These are phyloP conservation scores for Amborella trichopoda DNA, from an alignment of 164 flowering plant genomes.

Conservation along the genomic window DNA sequence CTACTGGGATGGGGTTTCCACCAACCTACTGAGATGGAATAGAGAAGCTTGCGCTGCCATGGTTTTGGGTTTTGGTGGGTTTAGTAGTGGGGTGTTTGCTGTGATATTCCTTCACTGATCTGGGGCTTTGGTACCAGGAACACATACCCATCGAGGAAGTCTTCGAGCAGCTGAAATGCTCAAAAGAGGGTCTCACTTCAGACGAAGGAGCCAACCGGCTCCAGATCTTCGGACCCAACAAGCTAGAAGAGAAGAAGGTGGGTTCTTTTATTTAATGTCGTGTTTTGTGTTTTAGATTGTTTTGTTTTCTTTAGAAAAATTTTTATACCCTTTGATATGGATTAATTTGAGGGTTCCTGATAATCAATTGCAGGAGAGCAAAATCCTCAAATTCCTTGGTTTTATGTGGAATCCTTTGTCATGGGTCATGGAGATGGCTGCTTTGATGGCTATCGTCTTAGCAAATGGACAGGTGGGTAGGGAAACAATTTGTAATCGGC, in stretches of 20 bases:
- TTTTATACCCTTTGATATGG: too few relatives aligned
- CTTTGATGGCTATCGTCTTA: constrained; percentile 64
- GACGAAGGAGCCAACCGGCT: constrained; percentile 69
- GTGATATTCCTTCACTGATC: too few relatives aligned
- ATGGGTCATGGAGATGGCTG: constrained; percentile 80
- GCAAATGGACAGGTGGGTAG: constrained; percentile 41
- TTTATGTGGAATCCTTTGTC: constrained; percentile 83
- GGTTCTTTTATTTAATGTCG: neutral
- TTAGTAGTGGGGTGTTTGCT: too few relatives aligned
- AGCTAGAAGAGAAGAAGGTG: constrained; percentile 78
- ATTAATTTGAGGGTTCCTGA: too few relatives aligned
- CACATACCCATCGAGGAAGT: constrained; percentile 60
- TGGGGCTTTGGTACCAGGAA: constrained; percentile 35
- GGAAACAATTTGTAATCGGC: too few relatives aligned
- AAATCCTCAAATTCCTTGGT: constrained; percentile 61
- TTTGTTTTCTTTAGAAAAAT: too few relatives aligned
- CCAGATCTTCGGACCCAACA: constrained; percentile 67
- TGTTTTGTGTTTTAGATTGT: neutral
- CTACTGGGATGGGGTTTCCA: too few relatives aligned
- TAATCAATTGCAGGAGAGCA: constrained; percentile 46
- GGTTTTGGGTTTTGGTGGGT: too few relatives aligned
- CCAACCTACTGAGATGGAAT: too few relatives aligned
- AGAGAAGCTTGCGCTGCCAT: too few relatives aligned
- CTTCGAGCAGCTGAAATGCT: constrained; percentile 64
- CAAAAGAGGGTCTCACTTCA: constrained; percentile 44